A percentile compares a stretch with the other conserved stretches of the same genome.
Evolutionary conservation across 306 rosid species (phyloP).

Genomic region (Medicago ruthenica): DNA sequence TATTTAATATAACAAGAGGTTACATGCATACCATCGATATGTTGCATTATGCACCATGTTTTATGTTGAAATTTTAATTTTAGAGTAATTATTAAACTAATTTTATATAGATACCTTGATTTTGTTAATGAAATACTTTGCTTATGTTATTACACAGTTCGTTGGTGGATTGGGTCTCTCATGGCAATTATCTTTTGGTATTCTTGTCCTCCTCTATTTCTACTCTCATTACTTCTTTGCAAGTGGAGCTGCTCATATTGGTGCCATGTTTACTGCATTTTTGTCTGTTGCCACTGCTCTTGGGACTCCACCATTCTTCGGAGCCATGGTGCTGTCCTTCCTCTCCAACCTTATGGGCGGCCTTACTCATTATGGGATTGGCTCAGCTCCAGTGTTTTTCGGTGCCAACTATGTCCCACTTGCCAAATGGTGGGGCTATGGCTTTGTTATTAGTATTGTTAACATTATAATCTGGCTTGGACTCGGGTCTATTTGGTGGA

Average conservation of each 20-base stretch:
- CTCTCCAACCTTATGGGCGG: constrained; percentile 99
- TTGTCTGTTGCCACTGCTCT: constrained; percentile 96
- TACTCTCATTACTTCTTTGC: constrained; percentile 99
- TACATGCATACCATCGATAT: background rate
- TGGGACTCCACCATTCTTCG: constrained; percentile 93
- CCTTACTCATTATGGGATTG: constrained; percentile 97
- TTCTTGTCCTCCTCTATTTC: constrained; percentile 94
- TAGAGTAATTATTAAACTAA: background rate
- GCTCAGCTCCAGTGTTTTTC: constrained; percentile 94
- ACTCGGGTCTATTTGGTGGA: constrained; percentile 94
- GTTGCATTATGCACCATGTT: constrained; percentile 16
- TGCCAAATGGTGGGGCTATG: constrained; percentile 97
- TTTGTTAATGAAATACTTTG: constrained; percentile 29
- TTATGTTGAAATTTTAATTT: constrained; percentile 30
- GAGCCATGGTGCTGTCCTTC: constrained; percentile 89
- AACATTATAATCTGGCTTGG: constrained; percentile 96
- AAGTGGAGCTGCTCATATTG: constrained; percentile 99
- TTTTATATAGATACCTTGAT: constrained; percentile 11
- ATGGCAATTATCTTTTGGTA: constrained; percentile 94
- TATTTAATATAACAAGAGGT: no score
- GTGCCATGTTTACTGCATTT: constrained; percentile 99
- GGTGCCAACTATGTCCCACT: constrained; percentile 98
- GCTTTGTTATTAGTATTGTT: constrained; percentile 79
- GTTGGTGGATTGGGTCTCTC: constrained; percentile 97
- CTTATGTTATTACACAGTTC: constrained; percentile 60